Percentiles rank a stretch among this genome's conserved stretches.
These are phyloP conservation scores for Imleria badia DNA, from an alignment of 768 basidiomycete species.

Conservation along the genomic window DNA sequence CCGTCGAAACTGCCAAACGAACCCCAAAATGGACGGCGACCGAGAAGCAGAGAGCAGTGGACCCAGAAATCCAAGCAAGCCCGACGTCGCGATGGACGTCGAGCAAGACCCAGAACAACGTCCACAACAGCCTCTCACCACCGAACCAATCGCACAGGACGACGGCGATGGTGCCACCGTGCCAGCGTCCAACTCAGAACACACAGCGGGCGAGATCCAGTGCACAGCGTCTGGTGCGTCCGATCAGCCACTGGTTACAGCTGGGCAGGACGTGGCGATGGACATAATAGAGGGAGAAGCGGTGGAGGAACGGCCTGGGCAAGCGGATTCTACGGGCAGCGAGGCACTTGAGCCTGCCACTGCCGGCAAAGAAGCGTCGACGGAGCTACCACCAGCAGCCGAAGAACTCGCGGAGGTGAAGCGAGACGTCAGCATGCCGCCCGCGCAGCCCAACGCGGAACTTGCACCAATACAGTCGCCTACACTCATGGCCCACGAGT, in stretches of 20 bases:
- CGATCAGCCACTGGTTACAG: constrained; percentile 25
- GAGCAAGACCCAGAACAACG: constrained; percentile 16
- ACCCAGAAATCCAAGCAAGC: background rate
- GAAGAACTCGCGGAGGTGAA: constrained; percentile 15
- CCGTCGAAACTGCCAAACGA: constrained; percentile 13
- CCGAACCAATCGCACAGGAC: background rate
- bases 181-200: constrained; percentile 14
- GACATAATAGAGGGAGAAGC: constrained; percentile 18
- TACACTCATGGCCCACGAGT: constrained; percentile 11
- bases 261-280: constrained; percentile 27
- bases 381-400: constrained; percentile 6
- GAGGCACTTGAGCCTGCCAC: constrained; percentile 1
- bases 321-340: constrained; percentile 4
- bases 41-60: constrained; percentile 5
- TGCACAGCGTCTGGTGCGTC: constrained; percentile 7
- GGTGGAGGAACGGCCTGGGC: constrained; percentile 12
- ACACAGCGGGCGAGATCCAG: background rate
- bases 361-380: constrained; percentile 4
- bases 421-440: constrained; percentile 29
- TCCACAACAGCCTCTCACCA: background rate
- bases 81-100: constrained; percentile 22
- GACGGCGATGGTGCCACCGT: background rate
- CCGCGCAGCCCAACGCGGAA: constrained; percentile 11
- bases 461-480: constrained; percentile 10
- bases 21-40: constrained; percentile 25